Evolutionary conservation across 2,329 filamentous ascomycete genomes (phyloP), one percentile per base, ranked within the genome.

Genomic region (Phialophora chinensis): DNA sequence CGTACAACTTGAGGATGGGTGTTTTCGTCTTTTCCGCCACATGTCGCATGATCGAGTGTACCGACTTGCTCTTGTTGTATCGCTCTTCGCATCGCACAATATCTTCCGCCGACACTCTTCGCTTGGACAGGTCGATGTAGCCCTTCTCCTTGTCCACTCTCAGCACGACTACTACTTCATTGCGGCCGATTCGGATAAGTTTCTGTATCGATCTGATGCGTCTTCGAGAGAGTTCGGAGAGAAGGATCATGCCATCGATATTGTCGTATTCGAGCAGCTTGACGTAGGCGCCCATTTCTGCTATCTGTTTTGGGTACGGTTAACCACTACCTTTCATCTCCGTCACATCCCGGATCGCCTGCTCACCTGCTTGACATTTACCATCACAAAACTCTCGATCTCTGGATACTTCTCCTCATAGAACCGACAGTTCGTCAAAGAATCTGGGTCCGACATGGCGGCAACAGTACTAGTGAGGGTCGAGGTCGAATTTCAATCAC

Each of bases 21-120:
- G 89, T 91, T 77, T 91, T 89, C 52, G 93, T 96, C 87, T 97
- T 97, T 84, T 99, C 93, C 73, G 95, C 94, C 70, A 99, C 95
- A 80, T 99, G 95, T 79, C 94, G 90, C 91, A 99, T 94, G 81
- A 99, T 97, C 62, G 92, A 96, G 82, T 99, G 95, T 49, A 98
- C 95, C 85, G 97, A 96, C 86, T 99, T 99, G 85, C 92, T 92
- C 89, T 99, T 99, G 88, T 99, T 99, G 87, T 97, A 99, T 74
- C 95, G 89, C 84, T 99, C 95, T 79, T 99, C 95, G 79, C 96
- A 99, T 84, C 97, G 97, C 74, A 97, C 86, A 71, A 98, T 95
- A 83, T 99, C 95, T 80, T 99, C 95, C 53, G 95, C 91, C 52
- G 93, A 97, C 67, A 99, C 95, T 84, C 95, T 91, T 78, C 95